These are phyloP conservation scores for Smallanthus sonchifolius DNA, from an alignment of 129 eudicot species.

Conservation along the genomic window DNA sequence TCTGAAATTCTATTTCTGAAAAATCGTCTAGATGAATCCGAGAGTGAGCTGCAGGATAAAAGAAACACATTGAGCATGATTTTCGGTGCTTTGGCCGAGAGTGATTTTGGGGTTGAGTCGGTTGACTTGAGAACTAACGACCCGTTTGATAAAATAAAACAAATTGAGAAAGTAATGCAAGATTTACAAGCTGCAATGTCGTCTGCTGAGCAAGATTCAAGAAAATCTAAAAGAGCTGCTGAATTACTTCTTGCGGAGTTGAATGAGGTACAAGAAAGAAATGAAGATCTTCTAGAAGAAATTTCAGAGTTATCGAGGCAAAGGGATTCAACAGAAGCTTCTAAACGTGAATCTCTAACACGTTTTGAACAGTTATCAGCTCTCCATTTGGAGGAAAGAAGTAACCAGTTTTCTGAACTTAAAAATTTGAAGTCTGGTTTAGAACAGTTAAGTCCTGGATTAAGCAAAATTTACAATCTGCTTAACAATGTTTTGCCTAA, in stretches of 20 bases:
- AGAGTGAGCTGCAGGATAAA: conserved; percentile 51
- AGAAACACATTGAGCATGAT: conserved; percentile 45
- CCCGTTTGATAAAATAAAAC: conserved; percentile 63
- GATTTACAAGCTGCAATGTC: conserved; percentile 41
- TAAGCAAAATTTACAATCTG: conserved; percentile 35
- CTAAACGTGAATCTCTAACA: conserved; percentile 55
- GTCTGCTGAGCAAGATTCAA: conserved; percentile 67
- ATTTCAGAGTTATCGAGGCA: conserved; percentile 58
- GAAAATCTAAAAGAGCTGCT: conserved; percentile 87
- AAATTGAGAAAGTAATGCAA: conserved; percentile 36
- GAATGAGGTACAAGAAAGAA: conserved; percentile 98
- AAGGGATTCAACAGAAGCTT: conserved; percentile 56
- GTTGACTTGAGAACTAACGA: conserved; percentile 28
- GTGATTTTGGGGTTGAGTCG: conserved; percentile 37
- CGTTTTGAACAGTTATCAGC: conserved; percentile 54
- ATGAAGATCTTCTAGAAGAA: conserved; percentile 88
- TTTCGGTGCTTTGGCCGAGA: conserved; percentile 42
- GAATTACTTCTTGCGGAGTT: conserved; percentile 82
- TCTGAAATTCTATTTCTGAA: conserved; percentile 49
- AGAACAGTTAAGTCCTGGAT: conserved; percentile 45
- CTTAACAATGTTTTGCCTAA: conserved; percentile 48
- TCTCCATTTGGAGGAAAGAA: conserved; percentile 50
- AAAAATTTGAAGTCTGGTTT: conserved; percentile 46
- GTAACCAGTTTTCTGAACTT: conserved; percentile 45
- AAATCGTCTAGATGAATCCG: conserved; percentile 49